phyloP scores from a whole-genome alignment of 306 rosid genomes.

The Rosa chinensis region DNA sequence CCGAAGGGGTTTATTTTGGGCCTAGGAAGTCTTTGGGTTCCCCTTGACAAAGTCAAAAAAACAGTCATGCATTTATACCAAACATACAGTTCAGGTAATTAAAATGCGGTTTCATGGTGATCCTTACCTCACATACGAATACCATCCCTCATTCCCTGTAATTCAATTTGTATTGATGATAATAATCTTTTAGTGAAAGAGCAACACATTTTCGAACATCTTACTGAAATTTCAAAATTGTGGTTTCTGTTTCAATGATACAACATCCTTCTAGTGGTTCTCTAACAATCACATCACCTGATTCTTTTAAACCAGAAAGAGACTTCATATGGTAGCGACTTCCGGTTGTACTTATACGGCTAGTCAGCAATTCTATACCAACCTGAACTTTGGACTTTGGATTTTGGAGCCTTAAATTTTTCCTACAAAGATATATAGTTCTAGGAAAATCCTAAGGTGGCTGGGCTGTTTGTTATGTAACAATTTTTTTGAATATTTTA shows the following conservation, averaged over 20 bases:
- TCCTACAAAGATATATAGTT: not conserved
- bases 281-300: not conserved
- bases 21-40: too few species aligned
- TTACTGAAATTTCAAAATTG: not conserved
- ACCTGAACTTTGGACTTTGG: not conserved
- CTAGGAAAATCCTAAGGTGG: too few species aligned
- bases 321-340: not conserved
- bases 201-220: not conserved
- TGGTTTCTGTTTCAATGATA: not conserved
- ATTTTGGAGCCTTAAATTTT: not conserved
- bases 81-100: too few species aligned
- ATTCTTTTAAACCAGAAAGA: not conserved
- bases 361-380: not conserved
- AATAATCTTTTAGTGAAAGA: not conserved
- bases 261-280: not conserved
- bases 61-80: too few species aligned
- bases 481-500: too few species aligned
- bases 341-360: not conserved
- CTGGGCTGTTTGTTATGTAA: too few species aligned
- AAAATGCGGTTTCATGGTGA: too few species aligned
- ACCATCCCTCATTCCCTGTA: too few species aligned
- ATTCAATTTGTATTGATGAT: too few species aligned
- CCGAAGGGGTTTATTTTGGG: too few species aligned
- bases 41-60: too few species aligned
- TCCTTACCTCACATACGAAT: too few species aligned